Base-by-base conservation (phyloP, 129 eudicot species). In the Flaveria trinervia region DNA sequence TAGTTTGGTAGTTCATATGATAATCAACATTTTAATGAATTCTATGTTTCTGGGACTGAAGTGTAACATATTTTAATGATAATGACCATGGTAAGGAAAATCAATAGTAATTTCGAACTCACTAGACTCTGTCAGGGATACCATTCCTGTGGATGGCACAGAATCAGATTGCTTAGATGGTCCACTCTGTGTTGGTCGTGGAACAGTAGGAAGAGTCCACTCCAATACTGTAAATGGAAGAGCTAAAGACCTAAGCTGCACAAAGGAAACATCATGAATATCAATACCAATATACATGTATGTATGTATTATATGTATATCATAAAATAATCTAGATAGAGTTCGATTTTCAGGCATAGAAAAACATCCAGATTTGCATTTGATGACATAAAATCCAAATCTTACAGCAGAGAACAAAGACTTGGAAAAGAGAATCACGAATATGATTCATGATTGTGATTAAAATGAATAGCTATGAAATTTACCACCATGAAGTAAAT, bases 191-290 rank as follows among this genome's bases (percentile, higher is more conserved):
- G 67, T 76, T 41, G 99, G 96, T 36, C 87, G 88, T 65, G 99
- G 99, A 72, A 86, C 99, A 74, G 99, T 86, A 72, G 99, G 99
- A 75, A 94, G 97, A 77, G 99, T 91, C 99, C 99, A 94, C 71
- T 94, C 99, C 81, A 94, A 67, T 67, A 91, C 99, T 14, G 97
- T 91, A 84, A 94, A 94, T 23, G 99, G 99, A 84, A 94, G 99
- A 71, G 99, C 99, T 82, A 94, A 83, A 76, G 99, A 94, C 83
- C 99, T 88, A 70, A 94, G 86, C 99, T 94, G 91, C 86, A 84
- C 49, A 79, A 54, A 71, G 28, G 45, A 68, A 51, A 59, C 33
- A 81, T 14, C 59, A 73, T 46, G 61, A 74, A 23, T 54, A 72
- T 57, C 65, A 56, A 68, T 10, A 64, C 59, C 52, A 8, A n/a